Evolutionary conservation across 371 early-diverging fungal genomes (phyloP), one percentile per base, ranked within the genome.

Genomic region (Vairimorpha ceranae): DNA sequence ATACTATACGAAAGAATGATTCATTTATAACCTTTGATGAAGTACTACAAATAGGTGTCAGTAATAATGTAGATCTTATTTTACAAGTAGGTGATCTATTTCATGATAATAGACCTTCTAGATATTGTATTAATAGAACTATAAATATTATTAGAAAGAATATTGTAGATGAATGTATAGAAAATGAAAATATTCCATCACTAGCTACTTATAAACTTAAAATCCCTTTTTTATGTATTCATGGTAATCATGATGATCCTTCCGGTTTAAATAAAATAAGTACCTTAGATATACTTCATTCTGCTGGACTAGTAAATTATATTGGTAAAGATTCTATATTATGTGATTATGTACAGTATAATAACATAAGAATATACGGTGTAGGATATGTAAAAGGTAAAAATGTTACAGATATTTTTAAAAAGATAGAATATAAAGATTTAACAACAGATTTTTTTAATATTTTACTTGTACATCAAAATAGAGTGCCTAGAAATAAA

Each of bases 171-270:
- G n/a, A 14, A 14, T 12, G n/a, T 48, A n/a, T n/a, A 10, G n/a
- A 48, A 7, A 15, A 41, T 41, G 41, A 41, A 41, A 7, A 41
- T 41, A 41, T 41, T 41, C 15, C 7, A 10, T 10, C 15, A 21
- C 14, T 12, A n/a, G 21, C 6, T 48, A 48, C 21, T 48, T 48
- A 48, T 48, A 48, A 48, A 48, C 12, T 48, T n/a, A 48, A 86
- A 0, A 85, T 93, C 27, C 98, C 98, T 0, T 87, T 95, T 0
- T 93, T 95, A 78, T 88, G 92, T 0, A 98, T 98, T 45, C 95
- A 98, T 80, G 98, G 98, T 0, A 98, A 98, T 84, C 98, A 98
- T 77, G 98, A 98, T 79, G 97, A 96, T 86, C 97, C 98, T 4
- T 86, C 89, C 14, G 95, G 95, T 4, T 86, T 88, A 69, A 82